Evolutionary conservation across 352 stramenopile species (phyloP), one percentile per base, ranked within the genome.

Genomic region (Globisporangium solare): DNA sequence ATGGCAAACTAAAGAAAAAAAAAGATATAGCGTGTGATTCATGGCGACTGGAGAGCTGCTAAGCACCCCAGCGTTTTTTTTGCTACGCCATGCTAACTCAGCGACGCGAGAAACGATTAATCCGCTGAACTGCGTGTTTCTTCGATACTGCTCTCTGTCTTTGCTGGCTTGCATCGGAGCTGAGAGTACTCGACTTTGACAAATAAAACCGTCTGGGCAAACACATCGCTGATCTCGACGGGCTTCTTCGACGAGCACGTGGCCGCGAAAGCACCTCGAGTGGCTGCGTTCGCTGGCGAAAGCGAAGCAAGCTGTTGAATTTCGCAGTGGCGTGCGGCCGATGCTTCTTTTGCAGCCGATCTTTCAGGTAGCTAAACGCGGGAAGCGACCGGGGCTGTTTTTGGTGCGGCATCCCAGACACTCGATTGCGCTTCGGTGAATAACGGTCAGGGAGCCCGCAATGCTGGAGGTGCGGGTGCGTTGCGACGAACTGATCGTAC

Each of bases 401-500:
- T 7, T 24, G 22, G 17, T 39, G 11, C 24, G 15, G 7, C 27
- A n/a, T 22, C n/a, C 17, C 18, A 22, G 21, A 17, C 13, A n/a
- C 24, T 35, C 37, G 46, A 13, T 51, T 47, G 13, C 37, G 54
- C 35, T 12, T 21, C 37, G 52, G 52, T 12, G 27, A 31, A 35
- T 11, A 13, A 17, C 11, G 18, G 18, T 51, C 24, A 5, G 45
- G 13, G 4, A 71, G 51, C 6, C 60, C 64, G 24, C 54, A 60
- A 35, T 64, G 54, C 18, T 47, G 17, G 6, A 70, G 7, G 7
- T 73, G 43, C 0, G 66, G 66, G n/a, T 58, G 54, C 46, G 54
- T n/a, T 24, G 48, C 60, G 31, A 70, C 48, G 24, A 73, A 73
- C 8, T 32, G 40, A 8, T 56, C 45, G 52, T 70, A 70, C 31